Conservation (phyloP, 2,329 filamentous ascomycete genomes). For the Dactylella cylindrospora region DNA sequence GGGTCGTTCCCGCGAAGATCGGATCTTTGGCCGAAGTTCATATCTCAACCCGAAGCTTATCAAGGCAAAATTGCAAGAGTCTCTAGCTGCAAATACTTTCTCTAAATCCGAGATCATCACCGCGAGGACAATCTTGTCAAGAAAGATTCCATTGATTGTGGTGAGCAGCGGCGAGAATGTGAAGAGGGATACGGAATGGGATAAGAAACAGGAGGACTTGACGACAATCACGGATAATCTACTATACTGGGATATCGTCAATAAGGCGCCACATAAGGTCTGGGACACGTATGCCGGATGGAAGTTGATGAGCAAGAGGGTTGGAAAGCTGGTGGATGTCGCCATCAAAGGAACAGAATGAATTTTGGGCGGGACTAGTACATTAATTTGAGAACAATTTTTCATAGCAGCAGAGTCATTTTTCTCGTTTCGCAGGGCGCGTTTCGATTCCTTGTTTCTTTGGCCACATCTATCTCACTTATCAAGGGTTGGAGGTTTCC, state of each 20-base stretch:
- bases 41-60: constrained; percentile 80
- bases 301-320: constrained; percentile 72
- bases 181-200: constrained; percentile 70
- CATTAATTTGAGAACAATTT: not conserved
- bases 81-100: constrained; percentile 79
- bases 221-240: constrained; percentile 77
- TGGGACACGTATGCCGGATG: constrained; percentile 77
- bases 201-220: constrained; percentile 79
- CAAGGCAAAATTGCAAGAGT: constrained; percentile 91
- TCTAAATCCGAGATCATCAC: constrained; percentile 79
- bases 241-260: constrained; percentile 80
- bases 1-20: constrained; percentile 76
- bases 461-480: not conserved
- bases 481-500: no score
- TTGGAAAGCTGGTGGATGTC: constrained; percentile 65
- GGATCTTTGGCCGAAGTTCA: constrained; percentile 76
- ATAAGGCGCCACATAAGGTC: constrained; percentile 79
- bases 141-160: constrained; percentile 73
- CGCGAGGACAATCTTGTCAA: constrained; percentile 75
- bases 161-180: constrained; percentile 78
- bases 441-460: not conserved
- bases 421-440: no score
- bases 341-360: constrained; percentile 6
- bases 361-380: not conserved
- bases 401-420: not conserved